Evolutionary conservation across 345 rosid species (phyloP), one percentile per base, ranked within the genome.

Genomic region (Acer yangbiense): DNA sequence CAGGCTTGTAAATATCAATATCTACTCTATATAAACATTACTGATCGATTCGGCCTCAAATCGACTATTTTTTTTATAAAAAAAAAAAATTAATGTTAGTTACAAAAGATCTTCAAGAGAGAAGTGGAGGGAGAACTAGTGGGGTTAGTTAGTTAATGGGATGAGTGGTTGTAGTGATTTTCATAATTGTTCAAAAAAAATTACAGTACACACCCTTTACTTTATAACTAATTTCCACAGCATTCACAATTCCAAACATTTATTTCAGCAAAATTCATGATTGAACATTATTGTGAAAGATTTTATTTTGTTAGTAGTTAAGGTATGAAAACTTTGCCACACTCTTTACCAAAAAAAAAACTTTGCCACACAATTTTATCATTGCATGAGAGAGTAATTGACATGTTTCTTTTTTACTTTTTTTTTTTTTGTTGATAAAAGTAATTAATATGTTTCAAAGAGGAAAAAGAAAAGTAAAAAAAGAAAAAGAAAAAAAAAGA

Each of bases 201-300:
- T 54, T 16, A 60, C 11, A 2, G 9, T n/a, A 20, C 20, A 21
- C 0, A 60, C 27, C 64, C 64, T 57, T 57, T 4, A 35, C 39
- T 35, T 35, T 35, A 35, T 4, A 35, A 35, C 39, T 35, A 35
- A 35, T 35, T 35, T 35, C 39, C 62, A 18, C 62, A 57, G 10
- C 11, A 57, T 57, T 35, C 39, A 35, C 39, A 4, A 35, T 35
- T 35, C 39, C 39, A 35, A 35, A 35, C 23, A 60, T n/a, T 21
- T 60, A 3, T 6, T 8, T 21, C 12, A 21, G 44, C 16, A 32
- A 18, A 68, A 32, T n/a, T n/a, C n/a, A n/a, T 54, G 74, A 54
- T 54, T 71, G 39, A 50, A 69, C 54, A 50, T 71, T 35, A 55
- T 71, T 3, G 54, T 14, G 61, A 25, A 69, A 50, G 43, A 25